These are phyloP conservation scores for Pulveroboletus sp. DNA, from an alignment of 768 basidiomycete genomes.

Conservation along the genomic window DNA sequence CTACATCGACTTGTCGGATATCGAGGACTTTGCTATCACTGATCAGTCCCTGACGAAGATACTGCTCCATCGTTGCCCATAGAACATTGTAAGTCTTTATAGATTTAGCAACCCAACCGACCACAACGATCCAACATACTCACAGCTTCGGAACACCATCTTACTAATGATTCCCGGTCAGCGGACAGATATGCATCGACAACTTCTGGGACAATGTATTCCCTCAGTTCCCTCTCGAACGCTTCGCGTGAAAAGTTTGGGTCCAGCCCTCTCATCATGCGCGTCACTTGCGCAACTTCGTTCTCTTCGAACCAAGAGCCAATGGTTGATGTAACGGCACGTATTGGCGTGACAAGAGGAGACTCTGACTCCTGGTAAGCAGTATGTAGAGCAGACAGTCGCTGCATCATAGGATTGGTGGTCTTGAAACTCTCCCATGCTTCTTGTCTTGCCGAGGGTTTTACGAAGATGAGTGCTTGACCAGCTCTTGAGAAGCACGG, in stretches of 20 bases:
- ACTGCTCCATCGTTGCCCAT: slow-evolving; percentile 96
- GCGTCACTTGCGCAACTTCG: slow-evolving; percentile 93
- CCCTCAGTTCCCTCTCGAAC: slow-evolving; percentile 86
- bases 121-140: slow-evolving; percentile 28
- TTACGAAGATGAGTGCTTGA: slow-evolving; percentile 76
- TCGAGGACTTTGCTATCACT: slow-evolving; percentile 94
- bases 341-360: slow-evolving; percentile 74
- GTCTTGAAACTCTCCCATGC: slow-evolving; percentile 78
- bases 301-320: slow-evolving; percentile 96
- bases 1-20: slow-evolving; percentile 94
- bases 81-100: slow-evolving; percentile 92
- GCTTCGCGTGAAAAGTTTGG: slow-evolving; percentile 80
- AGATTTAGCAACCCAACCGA: background rate
- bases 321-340: slow-evolving; percentile 79
- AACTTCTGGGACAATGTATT: slow-evolving; percentile 97
- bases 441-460: slow-evolving; percentile 74
- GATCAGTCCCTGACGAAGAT: slow-evolving; percentile 83
- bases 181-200: slow-evolving; percentile 94
- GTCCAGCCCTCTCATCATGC: slow-evolving; percentile 84
- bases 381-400: slow-evolving; percentile 54
- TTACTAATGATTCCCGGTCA: slow-evolving; percentile 77
- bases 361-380: slow-evolving; percentile 92
- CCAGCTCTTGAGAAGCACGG: slow-evolving; percentile 64
- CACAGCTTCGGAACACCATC: slow-evolving; percentile 96
- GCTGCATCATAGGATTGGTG: slow-evolving; percentile 71